A percentile compares a stretch with the other conserved stretches of the same genome.
Evolutionary conservation across 352 stramenopile genomes (phyloP).

Genomic region (Pythium chondricola): DNA sequence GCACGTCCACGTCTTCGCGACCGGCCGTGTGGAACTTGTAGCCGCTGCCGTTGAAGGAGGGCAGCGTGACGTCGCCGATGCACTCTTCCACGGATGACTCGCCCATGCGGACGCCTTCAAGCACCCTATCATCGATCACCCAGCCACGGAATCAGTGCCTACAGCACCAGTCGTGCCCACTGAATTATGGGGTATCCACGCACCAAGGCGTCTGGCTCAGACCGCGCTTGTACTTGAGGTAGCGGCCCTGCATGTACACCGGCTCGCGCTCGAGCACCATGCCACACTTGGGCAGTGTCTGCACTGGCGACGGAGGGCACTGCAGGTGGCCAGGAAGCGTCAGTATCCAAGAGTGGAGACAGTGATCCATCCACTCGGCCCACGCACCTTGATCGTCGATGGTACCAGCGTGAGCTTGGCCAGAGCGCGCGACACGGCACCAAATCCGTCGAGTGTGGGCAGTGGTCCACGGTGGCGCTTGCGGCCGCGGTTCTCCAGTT

Average conservation of each 20-base stretch:
- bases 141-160: background rate
- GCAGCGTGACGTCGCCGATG: slow-evolving; percentile 68
- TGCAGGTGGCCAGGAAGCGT: slow-evolving; percentile 11
- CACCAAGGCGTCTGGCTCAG: slow-evolving; percentile 89
- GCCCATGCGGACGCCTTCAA: slow-evolving; percentile 81
- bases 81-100: slow-evolving; percentile 88
- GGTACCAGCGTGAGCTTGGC: slow-evolving; percentile 38
- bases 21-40: slow-evolving; percentile 97
- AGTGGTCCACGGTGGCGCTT: slow-evolving; percentile 63
- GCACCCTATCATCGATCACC: slow-evolving; percentile 24
- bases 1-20: slow-evolving; percentile 96
- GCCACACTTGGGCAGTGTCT: slow-evolving; percentile 27
- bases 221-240: slow-evolving; percentile 87
- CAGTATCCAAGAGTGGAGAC: too few species aligned
- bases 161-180: background rate
- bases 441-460: slow-evolving; percentile 71
- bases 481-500: slow-evolving; percentile 40
- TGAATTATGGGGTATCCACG: too few species aligned
- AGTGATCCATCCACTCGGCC: too few species aligned
- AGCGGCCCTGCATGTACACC: slow-evolving; percentile 85
- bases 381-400: slow-evolving; percentile 31
- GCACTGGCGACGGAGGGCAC: slow-evolving; percentile 41
- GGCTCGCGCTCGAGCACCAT: slow-evolving; percentile 67
- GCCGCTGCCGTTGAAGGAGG: slow-evolving; percentile 51
- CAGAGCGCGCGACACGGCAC: slow-evolving; percentile 63